A percentile compares a stretch with the other conserved stretches of the same genome.
Evolutionary conservation across 2,329 filamentous ascomycete genomes (phyloP).

Genomic region (Fusarium praegraminearum): DNA sequence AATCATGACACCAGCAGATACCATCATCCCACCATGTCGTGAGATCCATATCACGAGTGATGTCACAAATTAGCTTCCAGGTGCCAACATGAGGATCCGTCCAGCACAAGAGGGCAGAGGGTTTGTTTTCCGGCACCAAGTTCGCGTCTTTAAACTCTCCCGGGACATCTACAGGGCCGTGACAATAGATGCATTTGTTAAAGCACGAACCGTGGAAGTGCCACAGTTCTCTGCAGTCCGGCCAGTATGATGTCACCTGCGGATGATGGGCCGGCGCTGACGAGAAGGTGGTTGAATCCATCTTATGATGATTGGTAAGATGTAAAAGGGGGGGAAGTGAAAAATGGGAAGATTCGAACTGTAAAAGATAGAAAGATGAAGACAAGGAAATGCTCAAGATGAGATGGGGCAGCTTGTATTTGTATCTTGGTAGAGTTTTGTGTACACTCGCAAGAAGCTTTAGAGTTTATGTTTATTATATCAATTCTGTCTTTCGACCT

Average conservation of each 20-base stretch:
- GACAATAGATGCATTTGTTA: background rate
- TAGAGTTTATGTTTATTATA: background rate
- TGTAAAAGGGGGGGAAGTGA: background rate
- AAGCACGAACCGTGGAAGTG: background rate
- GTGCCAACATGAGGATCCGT: background rate
- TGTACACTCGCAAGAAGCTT: background rate
- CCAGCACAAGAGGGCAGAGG: background rate
- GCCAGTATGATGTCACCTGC: background rate
- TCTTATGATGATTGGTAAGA: background rate
- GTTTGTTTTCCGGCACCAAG: background rate
- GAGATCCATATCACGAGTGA: background rate
- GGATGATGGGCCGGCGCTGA: background rate
- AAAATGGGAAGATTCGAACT: background rate
- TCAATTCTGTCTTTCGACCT: background rate
- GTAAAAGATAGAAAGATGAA: background rate
- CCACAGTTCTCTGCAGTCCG: background rate
- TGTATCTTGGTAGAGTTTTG: background rate
- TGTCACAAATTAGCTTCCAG: background rate
- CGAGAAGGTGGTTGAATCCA: background rate
- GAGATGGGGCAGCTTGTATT: background rate
- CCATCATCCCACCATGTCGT: rapidly evolving
- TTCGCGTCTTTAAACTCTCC: background rate
- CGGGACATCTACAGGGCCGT: rapidly evolving
- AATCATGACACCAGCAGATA: background rate
- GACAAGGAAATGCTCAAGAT: background rate